These are phyloP conservation scores for Psilocybe cubensis DNA, from an alignment of 768 basidiomycete species.

Conservation along the genomic window DNA sequence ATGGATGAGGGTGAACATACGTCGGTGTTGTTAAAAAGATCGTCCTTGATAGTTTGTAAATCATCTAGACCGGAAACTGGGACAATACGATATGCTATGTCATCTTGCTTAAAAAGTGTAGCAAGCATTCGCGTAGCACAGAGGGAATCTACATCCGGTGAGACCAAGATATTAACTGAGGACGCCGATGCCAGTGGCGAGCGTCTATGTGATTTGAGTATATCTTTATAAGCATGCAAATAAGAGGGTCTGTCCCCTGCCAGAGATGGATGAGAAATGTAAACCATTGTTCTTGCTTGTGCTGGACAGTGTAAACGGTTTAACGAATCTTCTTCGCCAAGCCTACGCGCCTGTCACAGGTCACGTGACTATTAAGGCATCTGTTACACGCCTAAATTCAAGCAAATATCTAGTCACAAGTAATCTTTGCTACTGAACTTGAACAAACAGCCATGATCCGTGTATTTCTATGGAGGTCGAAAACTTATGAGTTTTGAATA, in stretches of 20 bases:
- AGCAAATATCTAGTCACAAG: neutral
- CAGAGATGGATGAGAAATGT: slow-evolving; percentile 71
- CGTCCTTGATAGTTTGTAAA: slow-evolving; percentile 65
- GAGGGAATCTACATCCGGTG: slow-evolving; percentile 90
- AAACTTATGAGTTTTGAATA: too few relatives aligned
- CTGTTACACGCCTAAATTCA: neutral
- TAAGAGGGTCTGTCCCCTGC: slow-evolving; percentile 68
- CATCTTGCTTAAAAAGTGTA: slow-evolving; percentile 90
- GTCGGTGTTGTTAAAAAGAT: slow-evolving; percentile 68
- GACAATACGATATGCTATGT: slow-evolving; percentile 86
- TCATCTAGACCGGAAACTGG: slow-evolving; percentile 88
- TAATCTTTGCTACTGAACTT: too few relatives aligned
- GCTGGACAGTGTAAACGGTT: neutral
- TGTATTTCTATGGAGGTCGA: too few relatives aligned
- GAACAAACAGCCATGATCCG: too few relatives aligned
- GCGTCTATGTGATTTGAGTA: slow-evolving; percentile 72
- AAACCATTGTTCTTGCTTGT: slow-evolving; percentile 41
- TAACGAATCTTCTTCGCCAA: neutral
- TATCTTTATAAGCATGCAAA: slow-evolving; percentile 70
- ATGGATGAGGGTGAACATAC: slow-evolving; percentile 36
- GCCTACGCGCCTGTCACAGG: slow-evolving; percentile 16
- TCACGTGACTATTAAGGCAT: slow-evolving; percentile 12
- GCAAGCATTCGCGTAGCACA: slow-evolving; percentile 92
- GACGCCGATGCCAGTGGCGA: slow-evolving; percentile 80
- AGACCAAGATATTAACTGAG: slow-evolving; percentile 83